Percentiles rank a stretch among this genome's conserved stretches.
Evolutionary conservation across 176 grass and related monocot species (phyloP).

Genomic region (maize (Zea mays)): Zm-B73-REFERENCE-NAM-5.0 NC_050100.1:221703001-221703500

Average conservation of each 20-base stretch:
- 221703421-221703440: conserved; percentile 34
- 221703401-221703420: conserved; percentile 20
- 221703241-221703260: no score
- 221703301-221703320: background rate
- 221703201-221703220: background rate
- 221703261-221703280: no score
- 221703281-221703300: no score
- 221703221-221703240: no score
- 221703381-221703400: background rate
- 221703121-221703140: background rate
- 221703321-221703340: background rate
- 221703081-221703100: background rate
- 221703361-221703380: background rate
- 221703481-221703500: conserved; percentile 83
- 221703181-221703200: background rate
- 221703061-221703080: background rate
- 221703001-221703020: background rate
- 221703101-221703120: background rate
- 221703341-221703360: background rate
- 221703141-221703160: background rate
- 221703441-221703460: conserved; percentile 97
- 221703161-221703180: background rate
- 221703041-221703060: background rate
- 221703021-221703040: background rate
- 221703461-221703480: conserved; percentile 80